Conservation (phyloP, 1,139 yeast genomes). For the Spathaspora jeffriesii region DNA sequence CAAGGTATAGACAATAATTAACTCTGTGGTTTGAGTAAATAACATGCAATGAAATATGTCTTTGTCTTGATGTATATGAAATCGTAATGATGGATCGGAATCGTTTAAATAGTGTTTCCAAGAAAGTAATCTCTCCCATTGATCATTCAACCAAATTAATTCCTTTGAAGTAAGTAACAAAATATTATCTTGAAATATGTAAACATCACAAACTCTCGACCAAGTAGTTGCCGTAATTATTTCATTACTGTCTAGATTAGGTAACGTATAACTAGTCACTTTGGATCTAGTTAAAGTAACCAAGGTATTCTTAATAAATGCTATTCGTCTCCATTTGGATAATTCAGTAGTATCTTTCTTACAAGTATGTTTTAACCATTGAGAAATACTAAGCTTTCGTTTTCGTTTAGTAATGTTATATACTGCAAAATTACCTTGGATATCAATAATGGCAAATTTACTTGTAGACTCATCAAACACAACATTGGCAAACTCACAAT, state of each 20-base stretch:
- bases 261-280: constrained; percentile 31
- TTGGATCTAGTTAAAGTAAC: constrained; percentile 48
- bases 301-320: constrained; percentile 43
- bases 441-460: constrained; percentile 48
- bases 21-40: constrained; percentile 42
- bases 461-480: constrained; percentile 36
- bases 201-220: constrained; percentile 54
- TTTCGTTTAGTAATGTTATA: constrained; percentile 25
- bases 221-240: constrained; percentile 53
- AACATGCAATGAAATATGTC: constrained; percentile 32
- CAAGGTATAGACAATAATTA: constrained; percentile 45
- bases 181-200: constrained; percentile 18
- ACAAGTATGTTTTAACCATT: neutral
- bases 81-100: constrained; percentile 54
- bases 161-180: constrained; percentile 61
- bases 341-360: constrained; percentile 45
- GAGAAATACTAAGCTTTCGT: constrained; percentile 1
- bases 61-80: constrained; percentile 28
- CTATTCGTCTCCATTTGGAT: constrained; percentile 55
- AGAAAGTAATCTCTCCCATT: constrained; percentile 47
- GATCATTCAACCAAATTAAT: constrained; percentile 46
- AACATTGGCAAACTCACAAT: constrained; percentile 46
- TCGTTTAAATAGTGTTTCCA: constrained; percentile 70
- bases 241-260: constrained; percentile 23
- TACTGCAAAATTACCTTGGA: constrained; percentile 51